These are phyloP conservation scores for Lipomyces starkeyi DNA, from an alignment of 805 yeast species.

Conservation along the genomic window DNA sequence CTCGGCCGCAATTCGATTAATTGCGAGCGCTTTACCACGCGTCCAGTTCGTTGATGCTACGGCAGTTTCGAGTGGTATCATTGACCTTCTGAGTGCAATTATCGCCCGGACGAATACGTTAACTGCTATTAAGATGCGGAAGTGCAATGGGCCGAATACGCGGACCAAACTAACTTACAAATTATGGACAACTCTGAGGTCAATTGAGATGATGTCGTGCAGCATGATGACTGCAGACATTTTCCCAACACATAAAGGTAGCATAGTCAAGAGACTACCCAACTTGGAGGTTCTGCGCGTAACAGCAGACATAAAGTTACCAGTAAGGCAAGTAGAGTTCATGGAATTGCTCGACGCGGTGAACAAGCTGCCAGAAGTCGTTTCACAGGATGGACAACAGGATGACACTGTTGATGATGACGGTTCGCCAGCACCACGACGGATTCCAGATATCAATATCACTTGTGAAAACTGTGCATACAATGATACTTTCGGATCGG, in stretches of 20 bases:
- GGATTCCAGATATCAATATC: constrained; percentile 16
- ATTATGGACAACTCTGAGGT: constrained; percentile 20
- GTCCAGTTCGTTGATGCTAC: constrained; percentile 16
- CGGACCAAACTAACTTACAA: constrained; percentile 10
- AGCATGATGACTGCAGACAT: constrained; percentile 22
- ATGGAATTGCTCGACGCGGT: constrained; percentile 20
- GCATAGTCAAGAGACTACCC: constrained; percentile 16
- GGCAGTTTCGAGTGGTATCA: constrained; percentile 22
- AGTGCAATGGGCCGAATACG: constrained; percentile 12
- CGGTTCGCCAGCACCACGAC: background rate
- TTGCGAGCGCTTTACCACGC: constrained; percentile 24
- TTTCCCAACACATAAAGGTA: constrained; percentile 20
- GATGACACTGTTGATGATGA: background rate
- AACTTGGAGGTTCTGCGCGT: constrained; percentile 18
- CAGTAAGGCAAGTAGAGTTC: constrained; percentile 7
- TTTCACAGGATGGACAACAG: background rate
- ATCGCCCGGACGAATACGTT: constrained; percentile 18
- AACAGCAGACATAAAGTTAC: constrained; percentile 25
- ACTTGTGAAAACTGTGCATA: constrained; percentile 21
- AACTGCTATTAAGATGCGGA: constrained; percentile 16
- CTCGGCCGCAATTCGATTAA: constrained; percentile 16
- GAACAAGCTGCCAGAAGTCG: constrained; percentile 17
- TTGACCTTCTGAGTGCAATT: constrained; percentile 25
- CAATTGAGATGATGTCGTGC: constrained; percentile 24
- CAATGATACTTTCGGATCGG: constrained; percentile 17